phyloP scores from a whole-genome alignment of 1,284 basidiomycete genomes.

The Singerocomus inundabilis region DNA sequence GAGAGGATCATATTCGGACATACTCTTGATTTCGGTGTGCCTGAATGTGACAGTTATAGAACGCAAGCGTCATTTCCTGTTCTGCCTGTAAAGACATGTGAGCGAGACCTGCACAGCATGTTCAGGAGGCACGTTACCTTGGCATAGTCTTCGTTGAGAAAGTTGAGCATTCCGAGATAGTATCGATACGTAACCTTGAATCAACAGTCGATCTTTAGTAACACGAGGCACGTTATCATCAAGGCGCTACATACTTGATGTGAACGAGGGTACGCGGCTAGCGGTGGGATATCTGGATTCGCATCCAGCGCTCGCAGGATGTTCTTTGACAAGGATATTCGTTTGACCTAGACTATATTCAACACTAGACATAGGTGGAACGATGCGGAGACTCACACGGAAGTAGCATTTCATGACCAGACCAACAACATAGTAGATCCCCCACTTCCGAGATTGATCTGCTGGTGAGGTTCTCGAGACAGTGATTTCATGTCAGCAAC shows the following conservation, averaged over 20 bases:
- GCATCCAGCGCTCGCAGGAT: conserved; percentile 87
- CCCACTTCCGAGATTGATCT: conserved; percentile 85
- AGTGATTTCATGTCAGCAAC: conserved; percentile 5
- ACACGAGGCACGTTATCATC: conserved; percentile 2
- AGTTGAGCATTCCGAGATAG: conserved; percentile 92
- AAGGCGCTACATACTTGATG: conserved; percentile 68
- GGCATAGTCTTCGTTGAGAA: conserved; percentile 88
- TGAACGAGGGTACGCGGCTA: conserved; percentile 74
- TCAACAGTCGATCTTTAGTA: conserved; percentile 13
- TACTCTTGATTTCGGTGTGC: conserved; percentile 81
- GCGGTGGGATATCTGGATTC: conserved; percentile 79
- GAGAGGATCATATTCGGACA: conserved; percentile 28
- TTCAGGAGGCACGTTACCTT: conserved; percentile 47
- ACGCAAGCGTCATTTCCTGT: conserved; percentile 78
- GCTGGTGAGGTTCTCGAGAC: conserved; percentile 57
- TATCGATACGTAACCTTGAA: conserved; percentile 84
- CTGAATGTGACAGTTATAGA: conserved; percentile 72
- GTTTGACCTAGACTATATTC: conserved; percentile 62
- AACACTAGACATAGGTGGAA: background rate
- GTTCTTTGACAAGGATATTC: conserved; percentile 89
- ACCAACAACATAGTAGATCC: conserved; percentile 92
- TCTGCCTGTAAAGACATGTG: conserved; percentile 56
- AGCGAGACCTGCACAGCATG: background rate
- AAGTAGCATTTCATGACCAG: conserved; percentile 95
- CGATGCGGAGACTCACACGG: conserved; percentile 52